phyloP scores from a whole-genome alignment of 345 rosid genomes.

The Syzygium jambos region DNA sequence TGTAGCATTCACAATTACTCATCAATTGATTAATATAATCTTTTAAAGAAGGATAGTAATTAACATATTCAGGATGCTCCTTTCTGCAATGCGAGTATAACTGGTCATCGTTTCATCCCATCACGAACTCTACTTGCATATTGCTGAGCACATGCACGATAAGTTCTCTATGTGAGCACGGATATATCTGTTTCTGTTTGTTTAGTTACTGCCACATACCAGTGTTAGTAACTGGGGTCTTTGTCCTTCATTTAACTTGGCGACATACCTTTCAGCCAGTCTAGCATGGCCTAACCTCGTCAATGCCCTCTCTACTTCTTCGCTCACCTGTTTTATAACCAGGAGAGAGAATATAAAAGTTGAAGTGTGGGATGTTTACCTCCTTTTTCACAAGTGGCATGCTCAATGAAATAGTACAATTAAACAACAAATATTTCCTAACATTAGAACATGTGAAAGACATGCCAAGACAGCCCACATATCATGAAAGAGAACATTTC shows the following conservation, averaged over 20 bases:
- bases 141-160: neutral
- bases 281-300: slow-evolving; percentile 52
- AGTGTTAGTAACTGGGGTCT: neutral
- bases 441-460: neutral
- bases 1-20: neutral
- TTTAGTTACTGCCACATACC: neutral
- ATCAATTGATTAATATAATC: neutral
- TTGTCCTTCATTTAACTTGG: neutral
- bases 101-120: neutral
- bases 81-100: neutral
- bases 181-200: neutral
- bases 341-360: neutral
- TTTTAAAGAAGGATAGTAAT: neutral
- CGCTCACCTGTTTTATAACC: slow-evolving; percentile 58
- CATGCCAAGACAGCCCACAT: neutral
- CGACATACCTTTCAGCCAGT: slow-evolving; percentile 43
- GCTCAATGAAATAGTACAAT: neutral
- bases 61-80: neutral
- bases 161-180: neutral
- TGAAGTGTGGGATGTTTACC: neutral
- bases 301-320: slow-evolving; percentile 89
- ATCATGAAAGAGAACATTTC: neutral
- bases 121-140: neutral
- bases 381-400: neutral
- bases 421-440: neutral